Evolutionary conservation across 108 stramenopile species (phyloP).

Genomic region (Heterococcus sp.): DNA sequence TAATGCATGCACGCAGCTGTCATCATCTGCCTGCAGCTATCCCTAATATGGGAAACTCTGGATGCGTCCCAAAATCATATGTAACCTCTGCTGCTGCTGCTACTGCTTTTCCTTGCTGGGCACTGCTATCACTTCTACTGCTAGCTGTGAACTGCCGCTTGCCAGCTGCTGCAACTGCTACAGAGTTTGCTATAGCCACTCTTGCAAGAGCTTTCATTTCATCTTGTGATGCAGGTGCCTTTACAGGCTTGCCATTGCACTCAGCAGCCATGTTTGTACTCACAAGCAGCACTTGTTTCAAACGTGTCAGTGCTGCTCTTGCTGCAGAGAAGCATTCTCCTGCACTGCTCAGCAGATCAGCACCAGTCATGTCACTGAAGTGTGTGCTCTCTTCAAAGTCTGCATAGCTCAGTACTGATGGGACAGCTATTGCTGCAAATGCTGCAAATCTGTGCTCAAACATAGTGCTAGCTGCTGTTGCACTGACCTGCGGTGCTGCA

Average conservation of each 20-base stretch:
- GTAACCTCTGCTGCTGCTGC: neutral
- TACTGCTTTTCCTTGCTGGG: too few species aligned
- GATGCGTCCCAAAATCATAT: neutral
- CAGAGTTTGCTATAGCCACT: neutral
- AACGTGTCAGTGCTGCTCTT: neutral
- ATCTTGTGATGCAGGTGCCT: neutral
- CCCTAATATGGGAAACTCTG: neutral
- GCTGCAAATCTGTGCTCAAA: neutral
- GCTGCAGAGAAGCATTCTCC: neutral
- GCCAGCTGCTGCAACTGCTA: neutral
- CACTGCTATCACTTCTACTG: neutral
- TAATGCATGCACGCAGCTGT: too few species aligned
- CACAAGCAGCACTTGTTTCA: neutral
- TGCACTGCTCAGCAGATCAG: neutral
- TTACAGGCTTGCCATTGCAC: neutral
- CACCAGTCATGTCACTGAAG: neutral
- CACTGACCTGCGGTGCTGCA: neutral
- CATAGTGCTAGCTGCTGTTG: neutral
- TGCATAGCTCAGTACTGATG: neutral
- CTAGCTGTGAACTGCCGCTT: neutral
- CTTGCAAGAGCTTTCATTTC: neutral
- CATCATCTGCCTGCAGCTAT: too few species aligned
- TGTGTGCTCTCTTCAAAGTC: neutral
- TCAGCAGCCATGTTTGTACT: too few species aligned
- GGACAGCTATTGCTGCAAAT: neutral